phyloP scores from a whole-genome alignment of 768 basidiomycete genomes.

The Lactifluus subvellereus region DNA sequence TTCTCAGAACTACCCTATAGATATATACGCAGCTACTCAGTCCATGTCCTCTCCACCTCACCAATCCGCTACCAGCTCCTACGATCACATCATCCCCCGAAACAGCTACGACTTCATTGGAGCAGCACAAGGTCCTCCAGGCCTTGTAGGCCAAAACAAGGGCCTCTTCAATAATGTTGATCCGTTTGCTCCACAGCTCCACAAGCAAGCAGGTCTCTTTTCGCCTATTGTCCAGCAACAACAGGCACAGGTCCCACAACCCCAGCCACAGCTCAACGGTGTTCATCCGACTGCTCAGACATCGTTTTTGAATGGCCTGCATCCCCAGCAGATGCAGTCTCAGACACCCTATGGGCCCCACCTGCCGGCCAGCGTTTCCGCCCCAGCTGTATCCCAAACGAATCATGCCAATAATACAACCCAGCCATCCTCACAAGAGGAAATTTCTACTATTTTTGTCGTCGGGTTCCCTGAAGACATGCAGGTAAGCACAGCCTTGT shows the following conservation, averaged over 20 bases:
- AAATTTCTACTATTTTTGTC: slow-evolving; percentile 96
- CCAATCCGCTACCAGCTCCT: slow-evolving; percentile 19
- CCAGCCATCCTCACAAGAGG: slow-evolving; percentile 50
- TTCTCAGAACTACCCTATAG: slow-evolving; percentile 23
- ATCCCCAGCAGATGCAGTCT: slow-evolving; percentile 42
- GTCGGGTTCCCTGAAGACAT: slow-evolving; percentile 99
- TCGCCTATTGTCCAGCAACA: slow-evolving; percentile 35
- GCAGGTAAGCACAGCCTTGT: slow-evolving; percentile 53
- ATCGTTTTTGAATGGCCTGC: slow-evolving; percentile 38
- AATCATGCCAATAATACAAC: slow-evolving; percentile 30
- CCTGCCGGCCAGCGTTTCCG: slow-evolving; percentile 41
- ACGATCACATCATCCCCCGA: slow-evolving; percentile 20
- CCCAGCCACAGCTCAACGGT: slow-evolving; percentile 31
- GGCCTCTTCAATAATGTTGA: slow-evolving; percentile 18
- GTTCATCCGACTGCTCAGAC: slow-evolving; percentile 31
- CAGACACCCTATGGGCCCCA: slow-evolving; percentile 76
- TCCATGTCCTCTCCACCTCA: slow-evolving; percentile 23
- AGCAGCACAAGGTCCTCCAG: slow-evolving; percentile 14
- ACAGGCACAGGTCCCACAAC: slow-evolving; percentile 32
- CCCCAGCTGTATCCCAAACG: slow-evolving; percentile 23
- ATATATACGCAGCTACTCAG: slow-evolving; percentile 22
- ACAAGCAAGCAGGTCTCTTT: slow-evolving; percentile 26
- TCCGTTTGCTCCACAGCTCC: slow-evolving; percentile 24
- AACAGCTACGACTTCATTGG: slow-evolving; percentile 18
- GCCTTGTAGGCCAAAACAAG: slow-evolving; percentile 19